Evolutionary conservation across 1,139 yeast species (phyloP), one percentile per base, ranked within the genome.

Genomic region (Candida labiduridarum): DNA sequence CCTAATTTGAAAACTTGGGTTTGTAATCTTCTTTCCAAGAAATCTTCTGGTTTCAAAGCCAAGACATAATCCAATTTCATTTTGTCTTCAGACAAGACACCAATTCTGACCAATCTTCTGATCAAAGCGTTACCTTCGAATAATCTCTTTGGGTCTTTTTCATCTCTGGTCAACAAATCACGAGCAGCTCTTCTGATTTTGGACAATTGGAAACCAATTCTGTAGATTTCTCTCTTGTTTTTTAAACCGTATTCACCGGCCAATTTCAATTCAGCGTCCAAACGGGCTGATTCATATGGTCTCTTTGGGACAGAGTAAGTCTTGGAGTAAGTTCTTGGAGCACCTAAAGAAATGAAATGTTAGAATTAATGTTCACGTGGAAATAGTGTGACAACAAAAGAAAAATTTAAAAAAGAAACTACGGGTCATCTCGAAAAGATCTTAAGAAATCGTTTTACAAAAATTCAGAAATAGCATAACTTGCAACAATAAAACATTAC

Each of bases 131-230:
- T 94, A 89, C 99, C 99, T 83, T 94, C 99, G 85, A 94, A 94
- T 74, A 94, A 88, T 85, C 99, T 92, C 89, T 91, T 94, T 85
- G 97, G 97, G 82, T 94, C 99, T 87, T 94, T 94, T 85, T 94
- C 99, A 71, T 94, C 99, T 85, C 97, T 91, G 83, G 99, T 94
- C 81, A 94, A 88, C 74, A 94, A 85, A 76, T 95, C 98, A 88
- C 99, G 96, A 75, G 99, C 99, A 78, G 99, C 99, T 85, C 99
- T 91, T 85, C 99, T 94, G 78, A 94, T 94, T 88, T 94, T 94
- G 64, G 99, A 94, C 76, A 94, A 90, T 83, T 94, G 97, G 87
- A 87, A 90, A 77, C 91, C 92, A 78, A 92, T 89, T 86, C 97
- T 89, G 96, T 92, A 91, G 80, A 94, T 90, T 83, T 94, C 99